Conservation (phyloP, 2,329 filamentous ascomycete genomes). For the Pseudomassariella vexata region DNA sequence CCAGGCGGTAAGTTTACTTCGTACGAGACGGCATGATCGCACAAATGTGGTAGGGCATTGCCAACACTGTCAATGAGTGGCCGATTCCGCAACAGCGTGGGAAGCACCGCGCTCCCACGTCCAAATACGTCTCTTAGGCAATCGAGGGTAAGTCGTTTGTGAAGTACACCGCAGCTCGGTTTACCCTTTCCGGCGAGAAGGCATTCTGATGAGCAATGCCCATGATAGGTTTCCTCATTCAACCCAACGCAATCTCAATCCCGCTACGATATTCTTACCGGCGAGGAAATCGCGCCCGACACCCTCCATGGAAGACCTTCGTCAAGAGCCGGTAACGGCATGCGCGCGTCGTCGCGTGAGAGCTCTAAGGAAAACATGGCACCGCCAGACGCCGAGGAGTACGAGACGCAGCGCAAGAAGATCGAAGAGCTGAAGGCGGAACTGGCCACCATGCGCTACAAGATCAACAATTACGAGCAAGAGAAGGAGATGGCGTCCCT, state of each 20-base stretch:
- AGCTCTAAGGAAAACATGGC: constrained; percentile 56
- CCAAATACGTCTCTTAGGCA: constrained; percentile 13
- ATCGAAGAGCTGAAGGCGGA: constrained; percentile 84
- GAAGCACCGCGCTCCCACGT: constrained; percentile 16
- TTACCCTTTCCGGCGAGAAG: neutral
- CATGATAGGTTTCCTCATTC: constrained; percentile 37
- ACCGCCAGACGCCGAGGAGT: constrained; percentile 52
- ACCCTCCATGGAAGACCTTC: constrained; percentile 25
- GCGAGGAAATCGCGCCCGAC: constrained; percentile 35
- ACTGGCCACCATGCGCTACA: constrained; percentile 81
- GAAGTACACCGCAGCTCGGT: neutral
- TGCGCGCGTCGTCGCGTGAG: constrained; percentile 45
- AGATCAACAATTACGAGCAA: constrained; percentile 79
- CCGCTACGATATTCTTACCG: constrained; percentile 54
- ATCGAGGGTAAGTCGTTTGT: constrained; percentile 19
- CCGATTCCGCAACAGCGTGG: constrained; percentile 20
- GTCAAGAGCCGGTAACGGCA: constrained; percentile 33
- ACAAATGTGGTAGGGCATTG: constrained; percentile 2
- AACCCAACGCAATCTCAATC: constrained; percentile 46
- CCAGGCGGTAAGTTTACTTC: too few relatives aligned
- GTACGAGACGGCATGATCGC: too few relatives aligned
- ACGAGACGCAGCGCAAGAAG: constrained; percentile 49
- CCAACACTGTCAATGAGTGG: constrained; percentile 15
- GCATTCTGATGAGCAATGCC: too few relatives aligned
- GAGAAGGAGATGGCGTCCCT: constrained; percentile 77